Base-by-base conservation (phyloP, 495 filamentous ascomycete genomes). In the Jackrogersella multiformis region DNA sequence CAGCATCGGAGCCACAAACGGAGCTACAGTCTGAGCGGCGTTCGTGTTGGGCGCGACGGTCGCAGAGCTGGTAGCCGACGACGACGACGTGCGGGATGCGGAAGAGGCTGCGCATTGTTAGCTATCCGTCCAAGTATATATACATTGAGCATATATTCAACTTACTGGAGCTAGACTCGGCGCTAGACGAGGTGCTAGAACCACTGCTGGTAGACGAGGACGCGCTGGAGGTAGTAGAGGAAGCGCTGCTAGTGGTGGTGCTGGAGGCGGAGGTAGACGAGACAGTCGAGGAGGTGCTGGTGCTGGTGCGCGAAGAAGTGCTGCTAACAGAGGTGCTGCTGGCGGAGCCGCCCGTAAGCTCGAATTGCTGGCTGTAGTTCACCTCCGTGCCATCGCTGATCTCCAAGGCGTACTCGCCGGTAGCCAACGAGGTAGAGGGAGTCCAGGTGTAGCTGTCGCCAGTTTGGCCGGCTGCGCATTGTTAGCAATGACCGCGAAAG, bases 361-460 rank as follows among this genome's bases (percentile, higher is more conserved):
- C 3, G 65, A 81, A 82, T 62, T 73, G 72, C 26, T 59, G 1
- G 69, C 76, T 80, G 75, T 74, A 84, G 79, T 84, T 84, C 54
- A 66, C 60, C 16, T 74, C 70, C 23, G 26, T 54, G 28, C 45
- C 72, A 34, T 70, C 67, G 44, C 73, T 76, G 70, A 84, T 80
- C 73, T 75, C 64, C 62, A 84, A 68, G 68, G 79, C 80, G 56
- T 83, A 84, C 24, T 69, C 75, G 64, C 73, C 81, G 13, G 77
- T 72, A 56, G 79, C 64, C 13, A 77, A 59, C 51, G 61, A 68
- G 9, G 69, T n/a, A 42, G 74, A 73, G 9, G 71, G 64, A 30
- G 69, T 70, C 68, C 69, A 81, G 52, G 68, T 77, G 75, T 74
- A 79, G 46, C 71, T 73, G 48, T 36, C 55, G 32, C 69, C 76